Base-by-base conservation (phyloP, 192 early-diverging fungal species). In the Rhizoclosmatium globosum region DNA sequence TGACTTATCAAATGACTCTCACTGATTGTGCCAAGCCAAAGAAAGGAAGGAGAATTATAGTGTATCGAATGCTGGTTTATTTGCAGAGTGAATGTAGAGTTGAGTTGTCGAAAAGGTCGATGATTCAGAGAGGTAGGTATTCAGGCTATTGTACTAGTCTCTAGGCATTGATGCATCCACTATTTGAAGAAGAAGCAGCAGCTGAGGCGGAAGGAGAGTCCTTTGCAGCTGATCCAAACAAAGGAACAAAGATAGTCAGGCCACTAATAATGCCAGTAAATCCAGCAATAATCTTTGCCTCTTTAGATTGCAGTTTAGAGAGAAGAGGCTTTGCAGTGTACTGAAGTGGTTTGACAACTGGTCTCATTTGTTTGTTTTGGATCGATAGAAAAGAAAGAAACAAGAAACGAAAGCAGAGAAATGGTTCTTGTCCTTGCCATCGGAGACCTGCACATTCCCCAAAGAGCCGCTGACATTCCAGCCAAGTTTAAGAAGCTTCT, bases 401-500 rank as follows among this genome's bases (percentile, higher is more conserved):
- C 0, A 53, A 53, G 50, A 53, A 53, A 31, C 31, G 50, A 53
- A 53, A 13, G 6, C 6, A 53, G 50, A 53, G 17, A 79, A 64
- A 85, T 89, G 94, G 73, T 74, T 31, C 85, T 97, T 31, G 92
- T 96, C 71, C 89, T 98, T 39, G 93, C 90, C 64, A 92, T 98
- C 79, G 96, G 96, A 71, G 97, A 99, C 84, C 89, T 97, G 71
- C 95, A 98, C 88, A 95, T 99, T 85, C 97, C 97, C 47, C 91
- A 97, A 76, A 91, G 97, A 4, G 92, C 92, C 38, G 89, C 93
- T 46, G 94, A 94, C 85, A 86, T 99, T 53, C 97, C 97, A 0
- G 83, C 88, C 53, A 96, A 96, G 82, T 98, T 99, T 86, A 95
- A 94, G 82, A 95, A 94, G 82, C 88, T 99, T 43, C 88, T 98